phyloP scores from a whole-genome alignment of 2,329 filamentous ascomycete genomes.

The Arthrobotrys sphaeroides region DNA sequence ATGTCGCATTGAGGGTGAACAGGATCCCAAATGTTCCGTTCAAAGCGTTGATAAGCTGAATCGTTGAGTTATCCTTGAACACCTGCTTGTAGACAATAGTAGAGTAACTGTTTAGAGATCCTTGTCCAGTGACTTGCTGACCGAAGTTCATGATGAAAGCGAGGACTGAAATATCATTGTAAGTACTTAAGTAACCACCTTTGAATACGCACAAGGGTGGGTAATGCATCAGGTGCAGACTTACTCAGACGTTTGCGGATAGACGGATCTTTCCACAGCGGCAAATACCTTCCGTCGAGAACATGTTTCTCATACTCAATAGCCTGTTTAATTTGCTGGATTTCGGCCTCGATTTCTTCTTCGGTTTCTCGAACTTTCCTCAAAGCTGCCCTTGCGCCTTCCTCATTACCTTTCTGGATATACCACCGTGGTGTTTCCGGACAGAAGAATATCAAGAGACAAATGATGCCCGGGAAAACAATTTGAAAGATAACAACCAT shows the following conservation, averaged over 20 bases:
- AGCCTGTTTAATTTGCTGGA: conserved; percentile 72
- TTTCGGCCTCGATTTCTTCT: conserved; percentile 74
- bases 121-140: conserved; percentile 77
- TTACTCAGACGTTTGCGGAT: conserved; percentile 71
- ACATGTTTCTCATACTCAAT: conserved; percentile 75
- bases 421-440: conserved; percentile 76
- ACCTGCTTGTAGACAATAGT: conserved; percentile 78
- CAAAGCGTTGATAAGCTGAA: conserved; percentile 77
- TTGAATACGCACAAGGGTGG: not conserved
- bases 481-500: conserved; percentile 78
- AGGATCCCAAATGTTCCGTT: conserved; percentile 77
- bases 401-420: conserved; percentile 70
- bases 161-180: conserved; percentile 61
- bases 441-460: conserved; percentile 71
- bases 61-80: conserved; percentile 69
- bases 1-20: conserved; percentile 77
- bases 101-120: conserved; percentile 77
- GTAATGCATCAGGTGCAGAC: not conserved
- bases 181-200: not conserved
- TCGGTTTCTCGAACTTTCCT: conserved; percentile 71
- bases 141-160: conserved; percentile 75
- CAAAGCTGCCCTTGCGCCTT: conserved; percentile 69
- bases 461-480: conserved; percentile 71
- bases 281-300: conserved; percentile 71
- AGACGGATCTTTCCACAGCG: conserved; percentile 75